A percentile compares a stretch with the other conserved stretches of the same genome.
These are phyloP conservation scores for Halophytophthora polymorphica DNA, from an alignment of 352 stramenopile species.

Conservation along the genomic window DNA sequence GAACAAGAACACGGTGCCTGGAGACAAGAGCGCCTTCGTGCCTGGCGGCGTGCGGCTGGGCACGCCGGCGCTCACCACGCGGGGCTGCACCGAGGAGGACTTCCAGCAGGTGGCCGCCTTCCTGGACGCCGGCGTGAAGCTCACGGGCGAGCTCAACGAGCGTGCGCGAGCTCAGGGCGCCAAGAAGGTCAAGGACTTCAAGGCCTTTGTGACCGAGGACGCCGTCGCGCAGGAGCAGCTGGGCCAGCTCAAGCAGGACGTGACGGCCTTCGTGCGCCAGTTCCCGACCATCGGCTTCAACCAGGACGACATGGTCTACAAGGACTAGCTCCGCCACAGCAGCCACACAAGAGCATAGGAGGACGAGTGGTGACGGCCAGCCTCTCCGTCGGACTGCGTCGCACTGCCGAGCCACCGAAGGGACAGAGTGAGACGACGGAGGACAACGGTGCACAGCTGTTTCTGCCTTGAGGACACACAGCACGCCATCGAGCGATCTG, in stretches of 20 bases:
- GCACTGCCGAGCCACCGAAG: too few relatives aligned
- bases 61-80: conserved; percentile 93
- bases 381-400: too few relatives aligned
- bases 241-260: conserved; percentile 78
- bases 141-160: conserved; percentile 90
- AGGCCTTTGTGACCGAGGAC: conserved; percentile 70
- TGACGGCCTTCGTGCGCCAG: conserved; percentile 91
- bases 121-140: conserved; percentile 94
- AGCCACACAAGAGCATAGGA: too few relatives aligned
- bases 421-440: too few relatives aligned
- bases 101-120: conserved; percentile 94
- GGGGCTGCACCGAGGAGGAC: conserved; percentile 94
- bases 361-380: too few relatives aligned
- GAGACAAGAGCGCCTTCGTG: conserved; percentile 96
- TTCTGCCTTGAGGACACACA: too few relatives aligned
- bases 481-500: too few relatives aligned
- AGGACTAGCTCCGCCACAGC: conserved; percentile 40
- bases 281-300: conserved; percentile 97
- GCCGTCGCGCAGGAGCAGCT: conserved; percentile 58
- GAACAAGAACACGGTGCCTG: conserved; percentile 99
- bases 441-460: too few relatives aligned
- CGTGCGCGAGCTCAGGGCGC: conserved; percentile 90
- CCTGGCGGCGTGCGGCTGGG: conserved; percentile 97
- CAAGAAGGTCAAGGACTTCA: conserved; percentile 93
- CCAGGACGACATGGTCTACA: conserved; percentile 91